A percentile compares a stretch with the other conserved stretches of the same genome.
phyloP scores from a whole-genome alignment of 1,139 yeast genomes.

The Candida sanyaensis region DNA sequence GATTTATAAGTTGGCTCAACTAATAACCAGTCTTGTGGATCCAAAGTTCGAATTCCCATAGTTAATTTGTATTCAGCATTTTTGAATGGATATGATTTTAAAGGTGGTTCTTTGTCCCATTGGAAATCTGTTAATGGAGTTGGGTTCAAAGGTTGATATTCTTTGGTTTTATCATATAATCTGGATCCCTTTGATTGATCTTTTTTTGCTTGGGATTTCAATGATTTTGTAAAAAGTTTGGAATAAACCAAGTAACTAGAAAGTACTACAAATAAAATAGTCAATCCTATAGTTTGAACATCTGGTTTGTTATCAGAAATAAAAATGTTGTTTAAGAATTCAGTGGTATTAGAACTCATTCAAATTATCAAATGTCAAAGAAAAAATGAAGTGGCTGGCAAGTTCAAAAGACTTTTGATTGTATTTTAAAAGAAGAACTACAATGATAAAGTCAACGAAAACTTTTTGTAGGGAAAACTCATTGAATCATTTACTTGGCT shows the following conservation, averaged over 20 bases:
- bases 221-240: neutral
- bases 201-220: neutral
- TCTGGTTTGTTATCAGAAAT: neutral
- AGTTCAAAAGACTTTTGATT: too few species aligned
- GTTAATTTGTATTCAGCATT: conserved; percentile 44
- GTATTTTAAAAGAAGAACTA: too few species aligned
- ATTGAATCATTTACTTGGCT: too few species aligned
- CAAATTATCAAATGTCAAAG: neutral
- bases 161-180: conserved; percentile 4
- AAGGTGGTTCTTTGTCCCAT: conserved; percentile 18
- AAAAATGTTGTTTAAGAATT: neutral
- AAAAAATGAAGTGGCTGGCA: neutral
- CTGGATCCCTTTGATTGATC: neutral
- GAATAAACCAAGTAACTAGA: neutral
- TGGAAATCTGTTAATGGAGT: conserved; percentile 13
- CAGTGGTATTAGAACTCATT: conserved; percentile 2
- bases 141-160: conserved; percentile 6
- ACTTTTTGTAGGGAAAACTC: neutral
- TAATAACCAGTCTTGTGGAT: conserved; percentile 63
- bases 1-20: conserved; percentile 63
- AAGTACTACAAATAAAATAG: neutral
- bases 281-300: conserved; percentile 3
- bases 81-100: conserved; percentile 24
- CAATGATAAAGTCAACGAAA: too few species aligned
- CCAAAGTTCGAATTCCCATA: conserved; percentile 62